A percentile compares a stretch with the other conserved stretches of the same genome.
These are phyloP conservation scores for Trichophyton simii DNA, from an alignment of 2,329 filamentous ascomycete species.

Conservation along the genomic window DNA sequence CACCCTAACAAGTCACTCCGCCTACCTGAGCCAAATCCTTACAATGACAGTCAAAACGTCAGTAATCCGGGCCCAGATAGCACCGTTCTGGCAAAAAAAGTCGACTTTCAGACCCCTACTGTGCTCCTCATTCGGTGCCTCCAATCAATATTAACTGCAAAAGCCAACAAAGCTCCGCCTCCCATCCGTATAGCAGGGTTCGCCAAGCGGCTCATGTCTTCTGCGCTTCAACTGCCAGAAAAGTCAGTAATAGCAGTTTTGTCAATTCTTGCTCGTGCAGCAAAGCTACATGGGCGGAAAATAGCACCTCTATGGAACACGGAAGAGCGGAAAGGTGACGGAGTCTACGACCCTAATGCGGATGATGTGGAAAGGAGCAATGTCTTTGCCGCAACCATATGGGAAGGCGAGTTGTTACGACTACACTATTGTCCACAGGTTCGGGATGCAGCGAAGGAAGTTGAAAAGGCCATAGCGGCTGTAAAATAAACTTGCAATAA, in stretches of 20 bases:
- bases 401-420: slow-evolving; percentile 81
- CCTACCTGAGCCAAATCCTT: slow-evolving; percentile 52
- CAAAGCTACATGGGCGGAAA: slow-evolving; percentile 69
- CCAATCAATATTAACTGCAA: slow-evolving; percentile 67
- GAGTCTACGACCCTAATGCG: slow-evolving; percentile 62
- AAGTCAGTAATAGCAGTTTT: slow-evolving; percentile 74
- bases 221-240: slow-evolving; percentile 75
- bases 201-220: slow-evolving; percentile 75
- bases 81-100: slow-evolving; percentile 47
- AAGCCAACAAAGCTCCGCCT: slow-evolving; percentile 59
- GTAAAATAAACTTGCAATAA: slow-evolving; percentile 14
- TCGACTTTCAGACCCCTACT: slow-evolving; percentile 91
- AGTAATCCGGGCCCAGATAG: slow-evolving; percentile 22
- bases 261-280: slow-evolving; percentile 63
- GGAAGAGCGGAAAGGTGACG: slow-evolving; percentile 85
- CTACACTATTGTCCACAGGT: slow-evolving; percentile 81
- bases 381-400: slow-evolving; percentile 77
- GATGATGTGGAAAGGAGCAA: slow-evolving; percentile 73
- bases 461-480: slow-evolving; percentile 52
- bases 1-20: slow-evolving; percentile 58
- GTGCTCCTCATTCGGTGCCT: slow-evolving; percentile 82
- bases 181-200: slow-evolving; percentile 82
- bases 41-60: slow-evolving; percentile 6
- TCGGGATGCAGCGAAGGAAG: slow-evolving; percentile 55
- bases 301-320: slow-evolving; percentile 83